Percentiles rank a stretch among this genome's conserved stretches.
phyloP scores from a whole-genome alignment of 805 yeast species.

The Candida mattraensis region DNA sequence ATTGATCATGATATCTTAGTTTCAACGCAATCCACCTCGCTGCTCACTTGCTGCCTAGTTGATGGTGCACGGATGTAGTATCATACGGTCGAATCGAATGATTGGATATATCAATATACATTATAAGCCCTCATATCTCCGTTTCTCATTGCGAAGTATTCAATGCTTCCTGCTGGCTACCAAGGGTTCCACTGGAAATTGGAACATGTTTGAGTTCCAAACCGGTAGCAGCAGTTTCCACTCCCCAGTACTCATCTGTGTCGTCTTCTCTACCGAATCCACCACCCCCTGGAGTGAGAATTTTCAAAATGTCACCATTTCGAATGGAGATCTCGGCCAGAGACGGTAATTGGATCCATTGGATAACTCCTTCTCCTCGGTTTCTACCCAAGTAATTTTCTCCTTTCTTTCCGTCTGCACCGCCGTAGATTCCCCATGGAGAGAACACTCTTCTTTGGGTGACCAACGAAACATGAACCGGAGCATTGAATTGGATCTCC shows the following conservation, averaged over 20 bases:
- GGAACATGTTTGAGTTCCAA: too few relatives aligned
- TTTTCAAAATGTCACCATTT: background rate
- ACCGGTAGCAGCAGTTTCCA: too few relatives aligned
- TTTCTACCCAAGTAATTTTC: conserved; percentile 22
- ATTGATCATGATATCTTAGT: too few relatives aligned
- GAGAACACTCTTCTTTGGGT: conserved; percentile 52
- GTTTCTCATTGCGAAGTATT: too few relatives aligned
- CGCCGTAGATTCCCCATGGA: conserved; percentile 57
- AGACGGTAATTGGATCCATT: conserved; percentile 2
- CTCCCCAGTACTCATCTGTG: conserved; percentile 2
- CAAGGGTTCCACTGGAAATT: too few relatives aligned
- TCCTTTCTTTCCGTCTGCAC: conserved; percentile 50
- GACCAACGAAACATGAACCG: conserved; percentile 43
- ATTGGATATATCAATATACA: too few relatives aligned
- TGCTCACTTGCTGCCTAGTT: too few relatives aligned
- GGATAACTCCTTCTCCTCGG: conserved; percentile 6
- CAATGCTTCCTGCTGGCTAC: too few relatives aligned
- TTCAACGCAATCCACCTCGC: too few relatives aligned
- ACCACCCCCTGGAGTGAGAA: background rate
- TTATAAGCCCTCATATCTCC: too few relatives aligned
- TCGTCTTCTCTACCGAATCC: conserved; percentile 1
- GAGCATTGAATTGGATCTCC: conserved; percentile 45
- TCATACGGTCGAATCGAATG: too few relatives aligned
- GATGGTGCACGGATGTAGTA: too few relatives aligned
- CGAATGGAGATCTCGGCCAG: background rate